Evolutionary conservation across 2,329 filamentous ascomycete genomes (phyloP), one percentile per base, ranked within the genome.

Genomic region (Magnaporthiopsis rhizophila): DNA sequence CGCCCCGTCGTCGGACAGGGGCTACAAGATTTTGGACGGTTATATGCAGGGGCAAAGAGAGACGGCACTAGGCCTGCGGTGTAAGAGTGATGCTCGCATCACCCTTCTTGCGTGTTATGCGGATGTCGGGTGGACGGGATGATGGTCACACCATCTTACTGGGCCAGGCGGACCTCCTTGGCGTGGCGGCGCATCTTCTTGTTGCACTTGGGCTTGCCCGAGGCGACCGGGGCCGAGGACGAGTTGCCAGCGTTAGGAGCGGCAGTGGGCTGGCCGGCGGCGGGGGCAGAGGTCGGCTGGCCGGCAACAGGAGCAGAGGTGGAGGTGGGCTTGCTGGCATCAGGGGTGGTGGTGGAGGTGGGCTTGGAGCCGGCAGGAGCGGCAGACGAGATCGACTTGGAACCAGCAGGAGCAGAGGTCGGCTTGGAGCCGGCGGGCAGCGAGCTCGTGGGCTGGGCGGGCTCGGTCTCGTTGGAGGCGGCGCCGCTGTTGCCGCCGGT

Each of bases 401-500:
- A 8, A 6, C 21, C 45, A 9, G 45, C 45, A 7, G 45, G 45
- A 18, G n/a, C 15, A n/a, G n/a, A n/a, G n/a, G n/a, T n/a, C n/a
- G n/a, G n/a, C n/a, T n/a, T n/a, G n/a, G n/a, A n/a, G n/a, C n/a
- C n/a, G 13, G 38, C 3, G 38, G 38, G 11, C 36, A 15, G 13
- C 15, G 45, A 18, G 15, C 6, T 53, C 18, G 21, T n/a, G 45
- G 45, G 45, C 45, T 38, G 36, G 45, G 9, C 18, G 45, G 45
- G 45, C 18, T 21, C 18, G 6, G 45, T 53, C 45, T 53, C 45
- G 21, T 53, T 53, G 45, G 15, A 21, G 15, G 45, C 45, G 21
- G 45, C 32, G 32, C 59, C 59, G 59, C 28, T 38, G 59, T 38
- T 30, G 59, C 59, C 59, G 50, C 61, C 61, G 28, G 32, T 26